Base-by-base conservation (phyloP, 345 rosid species). In the Moricandia arvensis region DNA sequence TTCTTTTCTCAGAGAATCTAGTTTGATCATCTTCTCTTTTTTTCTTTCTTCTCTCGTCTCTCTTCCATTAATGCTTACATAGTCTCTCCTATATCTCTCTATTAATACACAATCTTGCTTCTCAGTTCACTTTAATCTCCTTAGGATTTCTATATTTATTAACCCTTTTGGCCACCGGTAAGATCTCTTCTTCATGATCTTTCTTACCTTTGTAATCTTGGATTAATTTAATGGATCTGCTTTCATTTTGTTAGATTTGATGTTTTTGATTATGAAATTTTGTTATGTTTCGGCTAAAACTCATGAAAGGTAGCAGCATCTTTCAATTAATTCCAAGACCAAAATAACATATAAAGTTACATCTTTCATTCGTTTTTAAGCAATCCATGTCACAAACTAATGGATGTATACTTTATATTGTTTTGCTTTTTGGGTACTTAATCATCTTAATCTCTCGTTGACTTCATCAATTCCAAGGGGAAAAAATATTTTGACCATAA, bases 1-100 rank as follows among this genome's bases (percentile, higher is more conserved):
- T 75, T 76, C 49, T 73, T 76, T 74, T 75, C 1, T 0, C 64
- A 75, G 64, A 68, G 76, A 75, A 79, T 78, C 87, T 76, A 77
- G 45, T 72, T 84, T 83, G 83, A 81, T 80, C 83, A 26, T 35
- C 66, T 62, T 81, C 64, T 35, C 69, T 26, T 4, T 27, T 2
- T 47, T 47, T 13, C 51, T 59, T 21, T 57, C 3, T 69, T 21
- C 24, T 21, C 24, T 21, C 68, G 53, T 60, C 45, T 0, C 49
- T 15, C 17, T 16, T 58, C 68, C 43, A 47, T 53, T 66, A 59
- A 72, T 72, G 62, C 58, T 66, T 66, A 2, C 27, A 9, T 51
- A 55, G 51, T 41, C 41, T 33, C 31, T 51, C 5, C 11, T 45
- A 7, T 64, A 21, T 64, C 24, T 41, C 1, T 4, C 13, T 47